Evolutionary conservation across 73 alveolate species (phyloP).

Genomic region (Breviolum minutum): DNA sequence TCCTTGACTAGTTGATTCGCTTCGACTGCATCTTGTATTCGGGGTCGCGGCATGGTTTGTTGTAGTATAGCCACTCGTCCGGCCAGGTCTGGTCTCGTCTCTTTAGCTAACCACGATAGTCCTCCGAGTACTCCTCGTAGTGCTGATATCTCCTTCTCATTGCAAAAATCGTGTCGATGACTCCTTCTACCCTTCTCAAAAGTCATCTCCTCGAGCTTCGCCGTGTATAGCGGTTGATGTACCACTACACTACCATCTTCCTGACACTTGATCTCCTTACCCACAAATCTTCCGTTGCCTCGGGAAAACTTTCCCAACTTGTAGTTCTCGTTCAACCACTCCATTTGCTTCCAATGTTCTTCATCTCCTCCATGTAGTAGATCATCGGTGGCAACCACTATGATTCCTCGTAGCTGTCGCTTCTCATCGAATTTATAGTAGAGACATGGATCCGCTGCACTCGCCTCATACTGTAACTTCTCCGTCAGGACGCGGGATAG

Average conservation of each 20-base stretch:
- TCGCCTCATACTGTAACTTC: neutral
- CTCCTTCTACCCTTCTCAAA: neutral
- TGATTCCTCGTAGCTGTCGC: neutral
- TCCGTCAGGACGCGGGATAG: neutral
- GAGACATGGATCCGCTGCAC: constrained; percentile 10
- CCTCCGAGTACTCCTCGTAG: neutral
- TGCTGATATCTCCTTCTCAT: neutral
- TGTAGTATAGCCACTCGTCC: neutral
- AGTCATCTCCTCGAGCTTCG: neutral
- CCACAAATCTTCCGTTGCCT: neutral
- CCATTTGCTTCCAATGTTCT: neutral
- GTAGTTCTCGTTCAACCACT: neutral
- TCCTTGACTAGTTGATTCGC: neutral
- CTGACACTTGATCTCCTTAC: neutral
- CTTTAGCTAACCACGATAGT: neutral
- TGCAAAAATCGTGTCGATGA: neutral
- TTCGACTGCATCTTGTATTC: neutral
- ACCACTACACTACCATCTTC: neutral
- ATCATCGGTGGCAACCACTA: constrained; percentile 22
- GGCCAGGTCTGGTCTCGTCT: neutral
- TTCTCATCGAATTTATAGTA: neutral
- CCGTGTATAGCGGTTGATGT: neutral
- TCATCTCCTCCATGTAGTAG: constrained; percentile 1
- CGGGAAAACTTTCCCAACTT: neutral
- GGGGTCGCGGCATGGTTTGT: neutral